Evolutionary conservation across 441 rosid genomes (phyloP), one percentile per base, ranked within the genome.

Genomic region (Corymbia calophylla): DNA sequence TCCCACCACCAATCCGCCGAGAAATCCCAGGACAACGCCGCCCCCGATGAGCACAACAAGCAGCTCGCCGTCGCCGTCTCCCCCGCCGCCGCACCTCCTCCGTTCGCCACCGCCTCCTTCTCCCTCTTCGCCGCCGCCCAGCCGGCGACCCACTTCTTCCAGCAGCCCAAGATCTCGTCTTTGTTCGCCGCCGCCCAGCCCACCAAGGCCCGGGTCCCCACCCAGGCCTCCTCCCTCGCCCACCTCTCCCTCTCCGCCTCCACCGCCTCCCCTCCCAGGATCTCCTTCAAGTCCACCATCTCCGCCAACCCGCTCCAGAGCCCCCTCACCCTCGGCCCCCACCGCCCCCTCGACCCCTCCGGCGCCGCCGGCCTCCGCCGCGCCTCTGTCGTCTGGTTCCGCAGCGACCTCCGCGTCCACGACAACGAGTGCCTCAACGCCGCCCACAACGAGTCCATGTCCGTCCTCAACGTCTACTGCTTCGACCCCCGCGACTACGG

Each of bases 401-500:
- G 99, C 17, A 96, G 95, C 80, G 99, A 98, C 93, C 92, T 98
- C 73, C 97, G 99, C 15, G 94, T 96, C 87, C 96, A 96, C 68
- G 99, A 98, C 93, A 98, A 98, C 88, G 99, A 97, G 89, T 95
- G 95, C 89, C 97, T 98, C 90, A 94, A 89, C 92, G 90, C 98
- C 10, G 99, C 99, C 89, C 95, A 94, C 90, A 93, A 94, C 16
- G 99, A 97, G 89, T 97, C 96, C 90, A 66, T 96, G 92, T 97
- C 98, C 27, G 96, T 97, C 87, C 90, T 98, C 58, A 99, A 98
- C 5, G 99, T 98, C 58, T 98, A 96, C 91, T 98, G 99, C 93
- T 98, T 98, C 88, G 99, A 98, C 93, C 98, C 99, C 14, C 88
- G 95, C 87, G 99, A 97, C 77, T 97, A 97, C 56, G 99, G 99